These are phyloP conservation scores for Pichia ethanolica DNA, from an alignment of 805 yeast genomes.

Conservation along the genomic window DNA sequence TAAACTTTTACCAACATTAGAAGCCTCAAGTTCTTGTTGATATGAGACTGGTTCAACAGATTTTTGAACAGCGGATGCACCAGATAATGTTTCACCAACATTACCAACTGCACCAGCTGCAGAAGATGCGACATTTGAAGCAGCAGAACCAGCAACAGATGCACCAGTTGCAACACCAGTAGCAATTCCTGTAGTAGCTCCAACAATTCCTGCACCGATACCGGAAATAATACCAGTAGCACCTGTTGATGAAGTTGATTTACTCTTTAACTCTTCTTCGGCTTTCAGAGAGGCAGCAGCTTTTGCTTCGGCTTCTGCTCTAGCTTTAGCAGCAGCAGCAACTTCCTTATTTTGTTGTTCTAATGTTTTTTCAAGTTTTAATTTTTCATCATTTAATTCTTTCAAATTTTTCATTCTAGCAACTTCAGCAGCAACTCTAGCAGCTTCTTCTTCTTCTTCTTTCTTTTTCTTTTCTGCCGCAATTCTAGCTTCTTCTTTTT, in stretches of 20 bases:
- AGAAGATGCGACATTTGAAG: slow-evolving; percentile 17
- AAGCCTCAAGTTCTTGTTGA: neutral
- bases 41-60: slow-evolving; percentile 12
- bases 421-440: slow-evolving; percentile 22
- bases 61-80: slow-evolving; percentile 6
- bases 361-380: slow-evolving; percentile 25
- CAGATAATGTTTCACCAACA: slow-evolving; percentile 23
- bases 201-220: slow-evolving; percentile 23
- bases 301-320: slow-evolving; percentile 29
- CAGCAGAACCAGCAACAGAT: slow-evolving; percentile 16
- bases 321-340: slow-evolving; percentile 22
- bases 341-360: slow-evolving; percentile 33
- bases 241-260: neutral
- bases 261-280: slow-evolving; percentile 9
- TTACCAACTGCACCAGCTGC: slow-evolving; percentile 18
- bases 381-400: slow-evolving; percentile 29
- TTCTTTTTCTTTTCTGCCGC: slow-evolving; percentile 22
- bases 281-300: slow-evolving; percentile 15
- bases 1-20: slow-evolving; percentile 1
- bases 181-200: slow-evolving; percentile 12
- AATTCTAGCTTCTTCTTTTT: slow-evolving; percentile 30
- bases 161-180: slow-evolving; percentile 15
- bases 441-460: slow-evolving; percentile 31
- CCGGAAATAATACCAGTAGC: slow-evolving; percentile 5
- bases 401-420: slow-evolving; percentile 34